Evolutionary conservation across 768 basidiomycete genomes (phyloP), one percentile per base, ranked within the genome.

Genomic region (Termitomyces sp.): DNA sequence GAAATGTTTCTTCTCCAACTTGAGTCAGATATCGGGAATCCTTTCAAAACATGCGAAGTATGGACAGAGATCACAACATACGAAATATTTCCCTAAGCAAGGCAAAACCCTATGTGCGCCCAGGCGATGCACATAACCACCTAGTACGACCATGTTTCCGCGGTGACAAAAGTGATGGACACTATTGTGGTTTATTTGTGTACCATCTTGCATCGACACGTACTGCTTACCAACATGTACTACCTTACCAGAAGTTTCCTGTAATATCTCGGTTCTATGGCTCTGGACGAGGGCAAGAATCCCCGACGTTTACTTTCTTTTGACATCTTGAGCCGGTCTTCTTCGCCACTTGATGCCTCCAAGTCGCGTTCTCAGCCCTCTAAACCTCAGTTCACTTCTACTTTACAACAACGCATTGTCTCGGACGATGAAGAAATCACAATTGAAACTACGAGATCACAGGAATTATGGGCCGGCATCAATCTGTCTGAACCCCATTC

Each of bases 261-360:
- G 29, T 29, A 29, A 29, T 29, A 29, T 29, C 29, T 29, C 29
- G 29, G 29, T 29, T 39, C 37, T n/a, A 64, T 64, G 63, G 54
- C 59, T 42, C 59, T 59, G 22, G 58, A 54, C 51, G 59, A 58
- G 5, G 37, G 48, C 42, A 68, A 62, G 54, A 54, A 59, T 50
- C 56, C 64, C 22, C 62, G 62, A 54, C 65, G 69, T 39, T 53
- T 71, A 6, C 62, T 71, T 46, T 69, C 70, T 8, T 69, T 69
- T 42, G 70, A 71, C 36, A 45, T 58, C 45, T 42, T 68, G 45
- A 60, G 10, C 20, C 48, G 51, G 3, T 45, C 44, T 9, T 42
- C 63, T 13, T 56, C 58, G 13, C 37, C 45, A 2, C 15, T 44
- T 16, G 57, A 67, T 47, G 5, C 36, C 22, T 51, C 55, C 22